Conservation (phyloP, 2,329 filamentous ascomycete genomes). For the Scopulariopsis brevicaulis region DNA sequence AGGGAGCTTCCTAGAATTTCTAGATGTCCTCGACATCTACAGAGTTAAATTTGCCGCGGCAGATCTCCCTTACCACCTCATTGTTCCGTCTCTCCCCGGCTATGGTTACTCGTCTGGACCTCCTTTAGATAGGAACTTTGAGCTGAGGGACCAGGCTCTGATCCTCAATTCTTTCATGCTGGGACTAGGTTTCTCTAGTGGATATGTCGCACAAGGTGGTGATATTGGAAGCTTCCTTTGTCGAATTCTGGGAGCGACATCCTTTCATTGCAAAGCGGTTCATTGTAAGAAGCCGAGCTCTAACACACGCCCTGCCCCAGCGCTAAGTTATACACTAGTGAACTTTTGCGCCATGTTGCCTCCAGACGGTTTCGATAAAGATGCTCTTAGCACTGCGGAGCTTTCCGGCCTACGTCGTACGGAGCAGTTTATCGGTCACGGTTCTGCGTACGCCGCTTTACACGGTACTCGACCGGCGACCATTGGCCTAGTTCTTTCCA, state of each 20-base stretch:
- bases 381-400: too few species aligned
- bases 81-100: conserved; percentile 43
- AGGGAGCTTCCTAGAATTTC: conserved; percentile 44
- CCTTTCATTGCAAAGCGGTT: too few species aligned
- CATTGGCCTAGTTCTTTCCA: conserved; percentile 39
- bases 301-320: too few species aligned
- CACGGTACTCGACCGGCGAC: conserved; percentile 45
- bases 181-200: conserved; percentile 35
- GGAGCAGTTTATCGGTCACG: too few species aligned
- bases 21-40: conserved; percentile 35
- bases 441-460: conserved; percentile 28
- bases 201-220: conserved; percentile 45
- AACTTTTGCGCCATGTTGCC: too few species aligned
- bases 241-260: conserved; percentile 18
- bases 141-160: conserved; percentile 13
- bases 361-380: too few species aligned
- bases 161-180: conserved; percentile 40
- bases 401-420: too few species aligned
- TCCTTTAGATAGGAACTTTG: conserved; percentile 28
- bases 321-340: too few species aligned
- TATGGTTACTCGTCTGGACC: conserved; percentile 38
- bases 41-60: conserved; percentile 33
- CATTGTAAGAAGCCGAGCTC: too few species aligned
- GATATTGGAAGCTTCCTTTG: conserved; percentile 38
- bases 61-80: conserved; percentile 42